Evolutionary conservation across 495 filamentous ascomycete species (phyloP).

Genomic region (Lindgomyces ingoldianus): DNA sequence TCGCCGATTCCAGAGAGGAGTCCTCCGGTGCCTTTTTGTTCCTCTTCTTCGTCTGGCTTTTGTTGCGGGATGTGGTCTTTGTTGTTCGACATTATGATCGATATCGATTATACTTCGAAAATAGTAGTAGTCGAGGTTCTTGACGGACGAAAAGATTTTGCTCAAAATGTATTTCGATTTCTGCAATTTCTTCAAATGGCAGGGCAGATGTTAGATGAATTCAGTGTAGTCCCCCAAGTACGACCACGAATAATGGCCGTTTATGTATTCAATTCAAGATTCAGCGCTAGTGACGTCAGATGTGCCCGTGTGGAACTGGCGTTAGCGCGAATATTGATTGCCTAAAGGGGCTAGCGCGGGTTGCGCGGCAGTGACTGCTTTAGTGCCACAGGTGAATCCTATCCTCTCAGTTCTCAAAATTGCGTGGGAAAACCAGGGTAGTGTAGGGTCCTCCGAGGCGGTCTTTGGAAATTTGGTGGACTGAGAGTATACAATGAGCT

Average conservation of each 20-base stretch:
- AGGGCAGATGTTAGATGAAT: not conserved
- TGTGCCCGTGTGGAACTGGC: not conserved
- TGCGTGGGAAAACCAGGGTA: too few relatives aligned
- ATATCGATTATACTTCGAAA: not conserved
- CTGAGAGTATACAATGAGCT: too few relatives aligned
- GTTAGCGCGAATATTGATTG: not conserved
- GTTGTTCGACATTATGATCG: slow-evolving; percentile 19
- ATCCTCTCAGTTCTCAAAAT: too few relatives aligned
- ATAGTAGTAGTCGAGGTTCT: not conserved
- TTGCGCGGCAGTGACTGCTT: not conserved
- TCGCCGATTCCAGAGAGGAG: slow-evolving; percentile 34
- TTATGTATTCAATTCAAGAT: not conserved
- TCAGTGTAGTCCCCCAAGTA: not conserved
- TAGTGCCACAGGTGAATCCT: too few relatives aligned
- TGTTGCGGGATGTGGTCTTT: slow-evolving; percentile 24
- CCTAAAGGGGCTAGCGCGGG: not conserved
- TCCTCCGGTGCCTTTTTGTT: slow-evolving; percentile 27
- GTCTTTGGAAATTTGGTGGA: too few relatives aligned
- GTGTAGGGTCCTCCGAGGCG: too few relatives aligned
- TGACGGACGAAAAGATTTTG: too few relatives aligned
- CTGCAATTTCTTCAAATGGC: too few relatives aligned
- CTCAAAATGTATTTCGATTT: too few relatives aligned
- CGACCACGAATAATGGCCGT: not conserved
- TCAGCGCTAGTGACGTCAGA: not conserved
- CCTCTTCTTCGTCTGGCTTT: slow-evolving; percentile 16